Conservation (phyloP, 495 filamentous ascomycete species). For the Xylaria scruposa region DNA sequence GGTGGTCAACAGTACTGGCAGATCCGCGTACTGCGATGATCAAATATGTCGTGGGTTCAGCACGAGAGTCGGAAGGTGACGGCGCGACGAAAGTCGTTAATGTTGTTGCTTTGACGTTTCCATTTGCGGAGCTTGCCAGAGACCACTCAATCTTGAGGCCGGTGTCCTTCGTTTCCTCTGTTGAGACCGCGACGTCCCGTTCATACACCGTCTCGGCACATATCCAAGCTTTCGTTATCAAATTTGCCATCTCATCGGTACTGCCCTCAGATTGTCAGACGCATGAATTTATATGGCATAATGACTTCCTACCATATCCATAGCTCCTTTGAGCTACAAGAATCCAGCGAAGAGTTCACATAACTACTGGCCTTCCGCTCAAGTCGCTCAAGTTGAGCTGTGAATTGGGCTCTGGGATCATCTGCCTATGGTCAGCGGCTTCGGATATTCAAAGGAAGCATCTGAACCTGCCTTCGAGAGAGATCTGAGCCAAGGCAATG, state of each 20-base stretch:
- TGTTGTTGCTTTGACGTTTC: slow-evolving; percentile 9
- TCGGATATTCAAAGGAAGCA: not conserved
- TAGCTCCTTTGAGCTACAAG: not conserved
- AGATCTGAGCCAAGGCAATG: slow-evolving; percentile 1
- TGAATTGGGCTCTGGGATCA: not conserved
- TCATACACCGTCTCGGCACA: slow-evolving; percentile 2
- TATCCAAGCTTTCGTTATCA: not conserved
- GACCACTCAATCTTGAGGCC: not conserved
- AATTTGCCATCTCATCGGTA: not conserved
- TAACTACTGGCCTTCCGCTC: not conserved
- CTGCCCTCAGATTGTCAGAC: not conserved
- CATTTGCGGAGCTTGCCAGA: not conserved
- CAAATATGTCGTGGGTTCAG: not conserved
- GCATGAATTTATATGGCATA: not conserved
- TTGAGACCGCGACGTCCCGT: not conserved
- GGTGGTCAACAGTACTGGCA: not conserved
- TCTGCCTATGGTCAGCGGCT: not conserved
- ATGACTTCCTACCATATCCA: not conserved
- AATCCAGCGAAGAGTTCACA: not conserved
- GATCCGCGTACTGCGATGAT: slow-evolving; percentile 2
- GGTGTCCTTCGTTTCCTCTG: not conserved
- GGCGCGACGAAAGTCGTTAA: not conserved
- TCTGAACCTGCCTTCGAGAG: not conserved
- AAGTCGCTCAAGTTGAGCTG: not conserved
- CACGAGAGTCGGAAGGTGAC: not conserved